Percentiles rank a stretch among this genome's conserved stretches.
These are phyloP conservation scores for Coelastrella sp. DNA, from an alignment of 139 green algal genomes.

Conservation along the genomic window DNA sequence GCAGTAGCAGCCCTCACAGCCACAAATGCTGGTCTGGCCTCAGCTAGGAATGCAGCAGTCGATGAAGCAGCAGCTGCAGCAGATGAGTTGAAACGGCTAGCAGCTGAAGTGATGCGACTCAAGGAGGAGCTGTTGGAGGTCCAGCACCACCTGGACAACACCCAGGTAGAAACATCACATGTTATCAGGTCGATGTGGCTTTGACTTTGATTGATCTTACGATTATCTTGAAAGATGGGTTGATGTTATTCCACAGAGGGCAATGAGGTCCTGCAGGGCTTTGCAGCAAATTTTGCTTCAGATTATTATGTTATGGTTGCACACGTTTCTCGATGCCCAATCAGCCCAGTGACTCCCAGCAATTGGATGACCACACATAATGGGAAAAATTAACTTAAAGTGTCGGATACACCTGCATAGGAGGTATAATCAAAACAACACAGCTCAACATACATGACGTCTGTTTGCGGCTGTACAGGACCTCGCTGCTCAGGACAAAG, in stretches of 20 bases:
- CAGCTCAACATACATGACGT: not conserved
- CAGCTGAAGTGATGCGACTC: not conserved
- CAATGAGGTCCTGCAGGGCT: too few species aligned
- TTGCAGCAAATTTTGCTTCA: too few species aligned
- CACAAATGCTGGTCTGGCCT: not conserved
- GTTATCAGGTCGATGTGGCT: too few species aligned
- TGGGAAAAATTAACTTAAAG: too few species aligned
- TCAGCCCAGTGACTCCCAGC: too few species aligned
- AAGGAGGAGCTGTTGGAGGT: conserved; percentile 3
- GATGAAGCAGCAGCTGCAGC: conserved; percentile 21
- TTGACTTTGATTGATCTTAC: too few species aligned
- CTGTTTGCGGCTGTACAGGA: not conserved
- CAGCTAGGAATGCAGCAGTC: not conserved
- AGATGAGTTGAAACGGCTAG: conserved; percentile 17
- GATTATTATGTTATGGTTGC: too few species aligned
- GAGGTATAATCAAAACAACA: not conserved
- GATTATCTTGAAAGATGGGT: too few species aligned
- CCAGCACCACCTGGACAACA: not conserved
- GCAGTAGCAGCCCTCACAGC: not conserved
- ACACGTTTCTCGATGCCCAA: too few species aligned
- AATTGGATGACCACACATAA: too few species aligned
- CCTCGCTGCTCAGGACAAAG: not conserved
- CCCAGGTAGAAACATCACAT: not conserved
- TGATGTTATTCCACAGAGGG: too few species aligned
- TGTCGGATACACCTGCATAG: not conserved